phyloP scores from a whole-genome alignment of 2,329 filamentous ascomycete genomes.

The Nannizziopsis barbatae region DNA sequence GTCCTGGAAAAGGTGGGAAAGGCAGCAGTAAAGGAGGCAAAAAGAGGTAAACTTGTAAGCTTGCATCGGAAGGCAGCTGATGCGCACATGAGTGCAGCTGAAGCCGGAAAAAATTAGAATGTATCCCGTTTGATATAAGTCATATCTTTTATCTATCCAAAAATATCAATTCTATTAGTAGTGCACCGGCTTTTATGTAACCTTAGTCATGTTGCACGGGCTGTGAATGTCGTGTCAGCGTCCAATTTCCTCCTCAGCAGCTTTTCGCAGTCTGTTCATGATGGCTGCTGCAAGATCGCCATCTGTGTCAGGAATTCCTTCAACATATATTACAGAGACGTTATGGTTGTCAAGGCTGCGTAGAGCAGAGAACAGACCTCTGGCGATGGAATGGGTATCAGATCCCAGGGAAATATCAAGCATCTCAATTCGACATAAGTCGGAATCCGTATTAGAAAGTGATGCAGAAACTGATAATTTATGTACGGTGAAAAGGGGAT shows the following conservation, averaged over 20 bases:
- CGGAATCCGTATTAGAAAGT: neutral
- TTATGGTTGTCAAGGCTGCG: constrained; percentile 69
- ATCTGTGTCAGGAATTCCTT: constrained; percentile 62
- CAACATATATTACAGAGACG: constrained; percentile 78
- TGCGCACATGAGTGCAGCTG: too few species aligned
- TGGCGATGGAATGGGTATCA: constrained; percentile 63
- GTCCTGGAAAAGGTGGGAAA: constrained; percentile 26
- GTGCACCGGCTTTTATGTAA: too few species aligned
- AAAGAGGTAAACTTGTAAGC: neutral
- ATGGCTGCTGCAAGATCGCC: constrained; percentile 76
- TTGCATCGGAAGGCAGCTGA: neutral
- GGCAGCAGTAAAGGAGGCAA: constrained; percentile 29
- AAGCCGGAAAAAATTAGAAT: too few species aligned
- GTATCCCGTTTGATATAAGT: too few species aligned
- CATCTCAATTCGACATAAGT: constrained; percentile 24
- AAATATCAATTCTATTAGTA: too few species aligned
- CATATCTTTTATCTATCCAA: too few species aligned
- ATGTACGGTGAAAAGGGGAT: constrained; percentile 13
- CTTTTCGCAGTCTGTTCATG: constrained; percentile 74
- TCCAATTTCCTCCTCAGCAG: constrained; percentile 41
- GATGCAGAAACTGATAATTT: neutral
- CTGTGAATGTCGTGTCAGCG: neutral
- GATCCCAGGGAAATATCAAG: constrained; percentile 65
- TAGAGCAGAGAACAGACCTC: constrained; percentile 77
- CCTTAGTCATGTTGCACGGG: too few species aligned